Percentiles rank a stretch among this genome's conserved stretches.
Evolutionary conservation across 2,329 filamentous ascomycete genomes (phyloP).

Genomic region (Exophiala alcalophila): DNA sequence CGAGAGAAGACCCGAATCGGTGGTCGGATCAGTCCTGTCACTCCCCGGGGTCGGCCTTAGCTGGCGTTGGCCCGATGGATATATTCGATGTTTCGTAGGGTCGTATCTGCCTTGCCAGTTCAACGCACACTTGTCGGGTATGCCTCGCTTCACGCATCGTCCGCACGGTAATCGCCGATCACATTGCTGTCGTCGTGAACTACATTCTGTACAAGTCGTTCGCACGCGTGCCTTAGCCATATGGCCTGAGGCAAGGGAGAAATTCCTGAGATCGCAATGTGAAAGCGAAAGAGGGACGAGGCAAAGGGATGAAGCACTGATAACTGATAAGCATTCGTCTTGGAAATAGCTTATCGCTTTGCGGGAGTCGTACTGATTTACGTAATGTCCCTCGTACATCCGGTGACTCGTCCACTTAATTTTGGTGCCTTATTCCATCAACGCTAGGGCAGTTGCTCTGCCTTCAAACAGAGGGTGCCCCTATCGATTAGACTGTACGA

Average conservation of each 20-base stretch:
- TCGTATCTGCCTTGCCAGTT: constrained; percentile 11
- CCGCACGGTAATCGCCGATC: constrained; percentile 12
- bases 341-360: not conserved
- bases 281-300: no score
- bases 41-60: constrained; percentile 1
- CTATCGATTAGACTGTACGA: no score
- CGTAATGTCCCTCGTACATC: not conserved
- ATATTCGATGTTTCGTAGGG: constrained; percentile 6
- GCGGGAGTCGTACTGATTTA: not conserved
- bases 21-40: not conserved
- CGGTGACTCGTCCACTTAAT: no score
- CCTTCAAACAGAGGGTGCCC: not conserved
- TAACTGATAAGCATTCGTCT: not conserved
- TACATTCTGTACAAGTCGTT: constrained; percentile 15
- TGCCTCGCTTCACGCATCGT: constrained; percentile 14
- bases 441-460: not conserved
- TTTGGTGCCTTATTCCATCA: no score
- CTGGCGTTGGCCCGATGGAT: constrained; percentile 6
- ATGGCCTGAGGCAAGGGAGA: no score
- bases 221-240: constrained; percentile 7
- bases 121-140: constrained; percentile 11
- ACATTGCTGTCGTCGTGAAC: constrained; percentile 18
- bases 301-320: not conserved
- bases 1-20: not conserved
- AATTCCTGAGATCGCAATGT: no score